phyloP scores from a whole-genome alignment of 257 asterid species.

The Forsythia suspensa region DNA sequence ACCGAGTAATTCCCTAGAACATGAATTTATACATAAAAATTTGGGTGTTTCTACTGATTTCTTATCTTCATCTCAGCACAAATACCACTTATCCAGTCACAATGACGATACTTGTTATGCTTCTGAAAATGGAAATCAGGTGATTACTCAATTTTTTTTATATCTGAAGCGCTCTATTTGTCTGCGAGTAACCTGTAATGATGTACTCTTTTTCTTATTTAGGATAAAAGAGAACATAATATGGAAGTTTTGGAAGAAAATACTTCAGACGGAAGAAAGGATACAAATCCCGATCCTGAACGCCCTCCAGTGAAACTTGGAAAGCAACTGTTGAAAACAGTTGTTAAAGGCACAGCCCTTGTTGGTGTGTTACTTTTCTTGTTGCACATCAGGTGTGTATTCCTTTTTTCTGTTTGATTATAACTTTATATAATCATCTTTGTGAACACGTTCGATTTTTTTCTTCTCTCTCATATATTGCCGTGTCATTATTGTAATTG shows the following conservation, averaged over 20 bases:
- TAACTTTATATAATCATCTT: background rate
- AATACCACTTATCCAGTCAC: conserved; percentile 4
- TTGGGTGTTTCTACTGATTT: conserved; percentile 2
- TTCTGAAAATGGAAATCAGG: conserved; percentile 38
- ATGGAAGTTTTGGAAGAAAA: conserved; percentile 14
- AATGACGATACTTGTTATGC: conserved; percentile 12
- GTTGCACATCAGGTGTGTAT: conserved; percentile 64
- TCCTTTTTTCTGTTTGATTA: background rate
- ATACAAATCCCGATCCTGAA: conserved; percentile 20
- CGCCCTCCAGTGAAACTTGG: conserved; percentile 29
- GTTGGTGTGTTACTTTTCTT: conserved; percentile 59
- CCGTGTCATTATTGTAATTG: background rate
- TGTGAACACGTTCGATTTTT: background rate
- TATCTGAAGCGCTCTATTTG: background rate
- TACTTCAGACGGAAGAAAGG: conserved; percentile 18
- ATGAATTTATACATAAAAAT: conserved; percentile 22
- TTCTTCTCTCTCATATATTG: background rate
- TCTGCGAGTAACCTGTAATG: background rate
- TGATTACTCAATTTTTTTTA: conserved; percentile 16
- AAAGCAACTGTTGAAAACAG: conserved; percentile 56
- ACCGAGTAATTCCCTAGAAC: conserved; percentile 30
- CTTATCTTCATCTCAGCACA: conserved; percentile 7
- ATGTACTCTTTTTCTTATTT: conserved; percentile 13
- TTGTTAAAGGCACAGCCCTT: conserved; percentile 75
- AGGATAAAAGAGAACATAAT: conserved; percentile 33